Evolutionary conservation across 331 rosid genomes (phyloP).

Genomic region (Malus hybrid): DNA sequence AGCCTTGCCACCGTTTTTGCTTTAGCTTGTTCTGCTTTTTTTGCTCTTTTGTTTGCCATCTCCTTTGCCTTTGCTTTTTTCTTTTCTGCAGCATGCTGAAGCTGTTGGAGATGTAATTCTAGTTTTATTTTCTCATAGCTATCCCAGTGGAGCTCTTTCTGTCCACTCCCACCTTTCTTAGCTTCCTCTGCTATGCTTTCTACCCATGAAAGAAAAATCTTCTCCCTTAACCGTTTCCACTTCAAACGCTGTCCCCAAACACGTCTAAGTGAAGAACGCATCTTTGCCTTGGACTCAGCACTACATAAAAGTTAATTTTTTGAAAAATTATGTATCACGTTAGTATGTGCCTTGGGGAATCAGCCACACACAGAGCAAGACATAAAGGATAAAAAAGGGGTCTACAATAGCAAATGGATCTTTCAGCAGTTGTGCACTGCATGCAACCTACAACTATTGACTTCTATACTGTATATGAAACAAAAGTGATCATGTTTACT

Average conservation of each 20-base stretch:
- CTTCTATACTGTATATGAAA: background rate
- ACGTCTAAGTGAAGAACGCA: constrained; percentile 46
- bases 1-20: background rate
- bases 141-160: constrained; percentile 65
- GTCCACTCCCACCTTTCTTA: constrained; percentile 55
- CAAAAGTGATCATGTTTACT: background rate
- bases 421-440: background rate
- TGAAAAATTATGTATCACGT: background rate
- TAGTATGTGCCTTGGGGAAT: background rate
- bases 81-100: constrained; percentile 33
- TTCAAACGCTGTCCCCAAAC: constrained; percentile 64
- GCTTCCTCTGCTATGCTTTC: constrained; percentile 64
- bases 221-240: constrained; percentile 33
- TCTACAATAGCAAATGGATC: background rate
- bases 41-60: no score
- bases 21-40: no score
- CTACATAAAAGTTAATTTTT: constrained; percentile 35
- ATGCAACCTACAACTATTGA: background rate
- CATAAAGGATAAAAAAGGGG: background rate
- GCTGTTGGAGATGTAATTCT: constrained; percentile 35
- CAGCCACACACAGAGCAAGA: background rate
- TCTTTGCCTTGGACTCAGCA: constrained; percentile 56
- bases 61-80: no score
- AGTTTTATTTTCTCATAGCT: constrained; percentile 54
- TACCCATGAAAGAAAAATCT: constrained; percentile 42